These are phyloP conservation scores for apple (Malus domestica) DNA, from an alignment of 306 rosid genomes.

Conservation along the genomic window DNA sequence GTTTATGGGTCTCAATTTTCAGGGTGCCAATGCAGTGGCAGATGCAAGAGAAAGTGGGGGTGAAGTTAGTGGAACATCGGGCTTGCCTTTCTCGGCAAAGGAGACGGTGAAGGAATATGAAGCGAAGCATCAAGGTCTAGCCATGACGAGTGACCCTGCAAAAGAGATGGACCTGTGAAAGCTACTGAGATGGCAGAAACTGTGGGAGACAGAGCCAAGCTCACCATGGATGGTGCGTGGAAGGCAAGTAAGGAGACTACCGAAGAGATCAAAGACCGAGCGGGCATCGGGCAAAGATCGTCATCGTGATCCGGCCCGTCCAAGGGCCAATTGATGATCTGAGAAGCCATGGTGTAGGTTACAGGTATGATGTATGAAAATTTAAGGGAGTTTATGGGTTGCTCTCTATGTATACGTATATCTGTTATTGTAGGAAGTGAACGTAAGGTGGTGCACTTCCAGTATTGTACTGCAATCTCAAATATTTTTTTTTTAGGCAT, in stretches of 20 bases:
- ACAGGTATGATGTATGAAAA: background rate
- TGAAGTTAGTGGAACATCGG: background rate
- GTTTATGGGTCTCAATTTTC: background rate
- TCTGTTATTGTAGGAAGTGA: background rate
- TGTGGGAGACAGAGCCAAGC: slow-evolving; percentile 22
- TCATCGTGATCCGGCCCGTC: background rate
- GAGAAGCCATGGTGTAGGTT: background rate
- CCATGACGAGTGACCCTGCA: too few relatives aligned
- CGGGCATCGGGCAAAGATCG: background rate
- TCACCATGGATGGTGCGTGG: slow-evolving; percentile 32
- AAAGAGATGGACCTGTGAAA: background rate
- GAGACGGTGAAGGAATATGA: slow-evolving; percentile 1
- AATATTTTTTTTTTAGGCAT: too few relatives aligned
- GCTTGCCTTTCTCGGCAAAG: background rate
- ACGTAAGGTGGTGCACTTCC: too few relatives aligned
- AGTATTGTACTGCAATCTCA: too few relatives aligned
- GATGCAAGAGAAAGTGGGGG: background rate
- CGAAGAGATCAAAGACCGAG: background rate
- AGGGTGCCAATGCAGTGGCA: background rate
- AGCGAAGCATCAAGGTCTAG: too few relatives aligned
- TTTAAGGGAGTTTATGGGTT: background rate
- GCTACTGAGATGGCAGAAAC: slow-evolving; percentile 20
- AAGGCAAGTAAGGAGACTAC: slow-evolving; percentile 16
- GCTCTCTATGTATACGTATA: background rate
- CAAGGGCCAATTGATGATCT: slow-evolving; percentile 10